These are phyloP conservation scores for Boechera retrofracta DNA, from an alignment of 345 rosid species.

Conservation along the genomic window DNA sequence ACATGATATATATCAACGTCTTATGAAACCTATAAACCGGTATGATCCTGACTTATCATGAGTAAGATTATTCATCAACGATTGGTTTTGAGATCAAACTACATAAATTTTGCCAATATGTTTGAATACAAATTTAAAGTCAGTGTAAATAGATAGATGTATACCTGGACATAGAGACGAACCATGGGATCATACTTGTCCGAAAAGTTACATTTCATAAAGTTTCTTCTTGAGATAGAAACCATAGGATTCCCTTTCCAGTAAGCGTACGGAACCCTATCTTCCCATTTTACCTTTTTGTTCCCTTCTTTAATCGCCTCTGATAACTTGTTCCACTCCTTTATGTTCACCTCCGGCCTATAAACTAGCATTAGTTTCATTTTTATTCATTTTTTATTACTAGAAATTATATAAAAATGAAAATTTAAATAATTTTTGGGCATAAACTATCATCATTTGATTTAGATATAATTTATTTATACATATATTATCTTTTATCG, in stretches of 20 bases:
- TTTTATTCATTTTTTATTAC: background rate
- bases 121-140: background rate
- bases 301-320: slow-evolving; percentile 54
- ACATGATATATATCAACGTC: background rate
- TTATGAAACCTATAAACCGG: no score
- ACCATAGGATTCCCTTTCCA: slow-evolving; percentile 71
- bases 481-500: background rate
- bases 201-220: slow-evolving; percentile 58
- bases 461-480: no score
- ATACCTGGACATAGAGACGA: slow-evolving; percentile 52
- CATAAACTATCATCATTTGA: background rate
- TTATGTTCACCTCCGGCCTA: slow-evolving; percentile 71
- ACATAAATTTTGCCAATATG: background rate
- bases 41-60: no score
- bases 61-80: background rate
- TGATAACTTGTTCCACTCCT: slow-evolving; percentile 59
- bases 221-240: slow-evolving; percentile 48
- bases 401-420: no score
- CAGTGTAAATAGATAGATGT: background rate
- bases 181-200: slow-evolving; percentile 49
- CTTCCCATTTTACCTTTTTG: slow-evolving; percentile 58
- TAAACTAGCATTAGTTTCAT: background rate
- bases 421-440: no score
- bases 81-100: background rate
- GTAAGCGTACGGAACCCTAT: slow-evolving; percentile 64